Evolutionary conservation across 768 basidiomycete species (phyloP), one percentile per base, ranked within the genome.

Genomic region (Phaeotremella fagi): DNA sequence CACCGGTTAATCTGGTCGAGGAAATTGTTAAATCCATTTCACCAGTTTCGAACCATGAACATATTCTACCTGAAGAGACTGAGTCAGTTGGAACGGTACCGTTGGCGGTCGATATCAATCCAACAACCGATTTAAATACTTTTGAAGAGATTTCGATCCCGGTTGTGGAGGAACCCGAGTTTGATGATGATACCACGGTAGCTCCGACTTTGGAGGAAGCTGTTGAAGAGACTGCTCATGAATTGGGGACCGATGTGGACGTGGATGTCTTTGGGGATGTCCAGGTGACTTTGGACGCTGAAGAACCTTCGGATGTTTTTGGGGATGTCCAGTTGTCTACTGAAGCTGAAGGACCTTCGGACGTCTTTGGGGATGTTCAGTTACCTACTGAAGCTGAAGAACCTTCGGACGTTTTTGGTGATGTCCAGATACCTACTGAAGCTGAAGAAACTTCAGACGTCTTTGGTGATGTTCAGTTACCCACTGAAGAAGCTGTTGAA

Each of bases 301-400:
- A 11, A 6, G 12, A 41, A 12, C 7, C 18, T 9, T 18, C 38
- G 16, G 66, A 52, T 22, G 69, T 64, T 22, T 63, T 66, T 2
- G 73, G 60, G 3, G 54, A 44, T 3, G 75, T 72, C 44, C 70
- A 57, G 37, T 60, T 52, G 25, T 73, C 61, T 47, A 51, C 43
- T 7, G 68, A 51, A 29, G 47, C 36, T 26, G 70, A 61, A 15
- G 75, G 50, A 2, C 33, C 33, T n/a, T n/a, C n/a, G n/a, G n/a
- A n/a, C n/a, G n/a, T n/a, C n/a, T n/a, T n/a, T n/a, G n/a, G n/a
- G n/a, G n/a, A n/a, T n/a, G n/a, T n/a, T n/a, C n/a, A n/a, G n/a
- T n/a, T n/a, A n/a, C n/a, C 28, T 45, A 54, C 37, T 24, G 61
- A 28, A 22, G 52, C 43, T 35, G 11, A 9, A 9, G 11, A 35